Percentiles rank a stretch among this genome's conserved stretches.
Evolutionary conservation across 1,284 basidiomycete species (phyloP).

Genomic region (Apiotrichum domesticum): DNA sequence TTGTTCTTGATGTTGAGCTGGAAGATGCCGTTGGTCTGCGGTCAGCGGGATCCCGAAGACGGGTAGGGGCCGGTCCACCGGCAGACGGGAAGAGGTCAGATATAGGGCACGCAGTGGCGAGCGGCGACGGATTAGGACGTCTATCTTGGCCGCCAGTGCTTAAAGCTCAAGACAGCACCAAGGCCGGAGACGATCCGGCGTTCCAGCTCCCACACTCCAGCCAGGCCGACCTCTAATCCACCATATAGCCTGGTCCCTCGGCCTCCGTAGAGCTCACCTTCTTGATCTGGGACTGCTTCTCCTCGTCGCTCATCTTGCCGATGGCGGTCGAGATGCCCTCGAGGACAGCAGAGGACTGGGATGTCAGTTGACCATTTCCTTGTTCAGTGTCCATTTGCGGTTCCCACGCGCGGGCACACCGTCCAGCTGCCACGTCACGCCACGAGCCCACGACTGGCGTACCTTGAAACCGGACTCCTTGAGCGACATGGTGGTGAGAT

Average conservation of each 20-base stretch:
- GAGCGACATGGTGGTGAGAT: too few species aligned
- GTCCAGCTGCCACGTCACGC: not conserved
- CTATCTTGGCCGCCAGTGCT: too few species aligned
- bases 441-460: not conserved
- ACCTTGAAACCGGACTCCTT: too few species aligned
- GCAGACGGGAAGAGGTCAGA: not conserved
- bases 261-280: constrained; percentile 54
- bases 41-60: not conserved
- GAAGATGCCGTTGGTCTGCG: constrained; percentile 83
- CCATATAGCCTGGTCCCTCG: too few species aligned
- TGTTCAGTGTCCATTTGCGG: not conserved
- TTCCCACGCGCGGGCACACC: too few species aligned
- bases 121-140: too few species aligned
- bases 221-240: not conserved
- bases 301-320: constrained; percentile 59
- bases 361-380: not conserved
- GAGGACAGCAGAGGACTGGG: not conserved
- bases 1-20: constrained; percentile 78
- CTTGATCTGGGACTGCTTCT: constrained; percentile 75
- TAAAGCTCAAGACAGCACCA: too few species aligned
- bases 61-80: not conserved
- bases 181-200: too few species aligned
- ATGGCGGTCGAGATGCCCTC: constrained; percentile 59
- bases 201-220: too few species aligned
- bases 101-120: too few species aligned